Conservation (phyloP, 768 basidiomycete species). For the Agrocybe chaxingu region DNA sequence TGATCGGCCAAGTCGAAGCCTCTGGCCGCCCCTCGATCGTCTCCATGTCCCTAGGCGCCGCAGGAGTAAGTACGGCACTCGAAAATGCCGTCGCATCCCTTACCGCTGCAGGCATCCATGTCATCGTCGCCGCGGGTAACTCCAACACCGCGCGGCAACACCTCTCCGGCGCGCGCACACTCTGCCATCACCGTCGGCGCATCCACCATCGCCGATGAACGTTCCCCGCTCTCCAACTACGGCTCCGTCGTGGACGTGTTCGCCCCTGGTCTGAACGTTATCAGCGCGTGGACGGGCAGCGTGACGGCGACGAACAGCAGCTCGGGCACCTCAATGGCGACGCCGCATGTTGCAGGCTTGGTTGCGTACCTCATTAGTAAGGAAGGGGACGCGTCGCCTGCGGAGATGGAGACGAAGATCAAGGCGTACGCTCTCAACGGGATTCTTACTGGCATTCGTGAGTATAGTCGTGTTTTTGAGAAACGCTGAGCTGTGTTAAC, state of each 20-base stretch:
- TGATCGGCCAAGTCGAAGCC: constrained; percentile 11
- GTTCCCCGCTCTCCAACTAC: constrained; percentile 31
- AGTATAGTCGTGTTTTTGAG: background rate
- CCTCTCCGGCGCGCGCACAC: constrained; percentile 28
- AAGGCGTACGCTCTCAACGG: constrained; percentile 20
- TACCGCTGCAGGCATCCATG: constrained; percentile 18
- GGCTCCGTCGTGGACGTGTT: constrained; percentile 31
- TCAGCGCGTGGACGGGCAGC: constrained; percentile 22
- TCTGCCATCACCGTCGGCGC: constrained; percentile 33
- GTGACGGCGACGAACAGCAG: constrained; percentile 22
- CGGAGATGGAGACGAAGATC: constrained; percentile 19
- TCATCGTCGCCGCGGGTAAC: constrained; percentile 28
- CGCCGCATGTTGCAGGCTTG: constrained; percentile 35
- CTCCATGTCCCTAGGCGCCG: constrained; percentile 27
- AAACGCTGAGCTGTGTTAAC: too few species aligned
- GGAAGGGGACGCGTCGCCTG: constrained; percentile 26
- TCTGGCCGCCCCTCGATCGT: constrained; percentile 22
- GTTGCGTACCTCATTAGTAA: constrained; percentile 29
- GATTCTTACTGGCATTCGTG: constrained; percentile 23
- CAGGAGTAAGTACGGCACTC: constrained; percentile 16
- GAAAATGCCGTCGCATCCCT: constrained; percentile 24
- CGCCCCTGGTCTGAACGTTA: constrained; percentile 30
- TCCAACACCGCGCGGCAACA: constrained; percentile 16
- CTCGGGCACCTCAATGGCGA: constrained; percentile 28
- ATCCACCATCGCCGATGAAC: constrained; percentile 24